Evolutionary conservation across 257 asterid genomes (phyloP).

Genomic region (Leonotis leonurus): DNA sequence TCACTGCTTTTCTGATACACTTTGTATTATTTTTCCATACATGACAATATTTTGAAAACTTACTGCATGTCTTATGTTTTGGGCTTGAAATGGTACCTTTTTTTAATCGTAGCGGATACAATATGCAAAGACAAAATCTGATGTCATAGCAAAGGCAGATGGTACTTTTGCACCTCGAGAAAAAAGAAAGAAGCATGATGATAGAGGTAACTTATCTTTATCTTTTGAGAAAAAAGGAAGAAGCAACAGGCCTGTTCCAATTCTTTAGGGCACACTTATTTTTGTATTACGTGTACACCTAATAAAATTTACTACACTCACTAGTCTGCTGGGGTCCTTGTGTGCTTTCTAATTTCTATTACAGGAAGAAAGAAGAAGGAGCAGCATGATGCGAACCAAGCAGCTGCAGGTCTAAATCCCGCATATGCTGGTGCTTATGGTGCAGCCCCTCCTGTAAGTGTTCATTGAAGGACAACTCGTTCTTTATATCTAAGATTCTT

Average conservation of each 20-base stretch:
- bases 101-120: conserved; percentile 64
- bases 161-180: conserved; percentile 93
- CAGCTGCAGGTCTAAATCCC: conserved; percentile 51
- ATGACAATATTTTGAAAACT: neutral
- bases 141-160: conserved; percentile 78
- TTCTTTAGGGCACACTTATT: neutral
- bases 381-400: conserved; percentile 70
- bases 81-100: neutral
- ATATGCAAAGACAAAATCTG: conserved; percentile 93
- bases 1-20: neutral
- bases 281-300: neutral
- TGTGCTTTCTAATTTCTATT: conserved; percentile 14
- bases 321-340: neutral
- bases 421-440: conserved; percentile 77
- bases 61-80: neutral
- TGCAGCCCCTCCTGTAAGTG: conserved; percentile 82
- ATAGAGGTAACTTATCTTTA: conserved; percentile 50
- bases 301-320: neutral
- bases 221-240: neutral
- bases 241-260: neutral
- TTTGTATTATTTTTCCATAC: neutral
- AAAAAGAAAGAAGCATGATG: conserved; percentile 86
- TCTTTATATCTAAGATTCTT: neutral
- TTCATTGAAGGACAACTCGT: conserved; percentile 5
- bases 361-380: conserved; percentile 93